phyloP scores from a whole-genome alignment of 2,329 filamentous ascomycete species.

The Ilyonectria sp. region DNA sequence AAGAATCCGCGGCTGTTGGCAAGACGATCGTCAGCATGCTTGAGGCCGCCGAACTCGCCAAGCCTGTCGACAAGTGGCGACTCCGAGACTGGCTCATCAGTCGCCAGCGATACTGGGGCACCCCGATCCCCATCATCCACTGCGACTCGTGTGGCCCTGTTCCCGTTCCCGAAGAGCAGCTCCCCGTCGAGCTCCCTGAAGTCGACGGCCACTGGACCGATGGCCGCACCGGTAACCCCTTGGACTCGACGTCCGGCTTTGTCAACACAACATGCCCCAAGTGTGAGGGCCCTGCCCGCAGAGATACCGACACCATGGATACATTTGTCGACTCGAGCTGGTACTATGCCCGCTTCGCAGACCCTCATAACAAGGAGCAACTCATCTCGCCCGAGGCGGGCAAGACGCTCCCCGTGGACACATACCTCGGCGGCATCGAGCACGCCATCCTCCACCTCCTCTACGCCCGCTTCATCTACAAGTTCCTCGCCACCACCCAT shows the following conservation, averaged over 20 bases:
- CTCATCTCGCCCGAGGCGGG: constrained; percentile 75
- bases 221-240: constrained; percentile 81
- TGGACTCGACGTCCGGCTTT: constrained; percentile 81
- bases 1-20: constrained; percentile 74
- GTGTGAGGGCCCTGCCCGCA: constrained; percentile 78
- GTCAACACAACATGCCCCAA: constrained; percentile 82
- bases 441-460: constrained; percentile 92
- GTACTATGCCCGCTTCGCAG: constrained; percentile 89
- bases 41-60: constrained; percentile 70
- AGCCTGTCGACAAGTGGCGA: constrained; percentile 80
- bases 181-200: constrained; percentile 83
- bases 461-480: constrained; percentile 92
- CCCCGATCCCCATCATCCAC: constrained; percentile 91
- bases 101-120: constrained; percentile 93
- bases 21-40: constrained; percentile 72
- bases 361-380: constrained; percentile 74
- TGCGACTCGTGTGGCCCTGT: constrained; percentile 83
- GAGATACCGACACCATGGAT: constrained; percentile 96
- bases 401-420: constrained; percentile 80
- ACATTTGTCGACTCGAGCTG: constrained; percentile 96
- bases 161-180: constrained; percentile 81
- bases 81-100: constrained; percentile 92
- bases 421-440: constrained; percentile 92
- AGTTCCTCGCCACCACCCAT: constrained; percentile 77
- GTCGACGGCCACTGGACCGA: constrained; percentile 78